Percentiles rank a stretch among this genome's conserved stretches.
These are phyloP conservation scores for Pseudogymnoascus destructans DNA, from an alignment of 2,329 filamentous ascomycete genomes.

Conservation along the genomic window DNA sequence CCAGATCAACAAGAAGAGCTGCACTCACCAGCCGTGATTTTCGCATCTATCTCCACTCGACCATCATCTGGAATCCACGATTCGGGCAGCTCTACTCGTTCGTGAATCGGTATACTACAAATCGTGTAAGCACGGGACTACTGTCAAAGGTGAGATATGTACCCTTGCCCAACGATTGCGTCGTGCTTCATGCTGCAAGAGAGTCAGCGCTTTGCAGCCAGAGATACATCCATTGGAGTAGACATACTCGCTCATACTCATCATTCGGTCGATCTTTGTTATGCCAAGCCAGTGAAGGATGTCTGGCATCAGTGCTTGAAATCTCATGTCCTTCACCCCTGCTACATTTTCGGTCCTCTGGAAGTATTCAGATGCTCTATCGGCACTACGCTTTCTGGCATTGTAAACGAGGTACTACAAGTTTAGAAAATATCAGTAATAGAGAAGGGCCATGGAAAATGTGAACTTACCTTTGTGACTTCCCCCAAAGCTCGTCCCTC, in stretches of 20 bases:
- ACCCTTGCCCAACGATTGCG: slow-evolving; percentile 74
- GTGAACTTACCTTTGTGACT: slow-evolving; percentile 68
- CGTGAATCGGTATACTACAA: slow-evolving; percentile 66
- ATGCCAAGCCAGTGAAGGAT: slow-evolving; percentile 97
- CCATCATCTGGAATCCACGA: slow-evolving; percentile 91
- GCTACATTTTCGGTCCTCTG: slow-evolving; percentile 96
- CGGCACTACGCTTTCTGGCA: slow-evolving; percentile 64
- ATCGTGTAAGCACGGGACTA: background rate
- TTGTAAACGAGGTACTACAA: slow-evolving; percentile 50
- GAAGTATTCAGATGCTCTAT: slow-evolving; percentile 85
- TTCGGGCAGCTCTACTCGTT: slow-evolving; percentile 83
- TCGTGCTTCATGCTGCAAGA: slow-evolving; percentile 71
- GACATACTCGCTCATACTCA: slow-evolving; percentile 78
- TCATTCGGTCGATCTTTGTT: slow-evolving; percentile 95
- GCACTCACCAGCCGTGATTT: slow-evolving; percentile 77
- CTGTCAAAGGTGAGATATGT: slow-evolving; percentile 11
- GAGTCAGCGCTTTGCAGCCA: background rate
- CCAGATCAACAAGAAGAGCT: background rate
- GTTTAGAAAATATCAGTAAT: slow-evolving; percentile 17
- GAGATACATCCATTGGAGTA: background rate
- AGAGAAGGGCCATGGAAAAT: background rate
- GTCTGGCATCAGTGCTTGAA: slow-evolving; percentile 96
- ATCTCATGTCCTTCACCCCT: slow-evolving; percentile 92
- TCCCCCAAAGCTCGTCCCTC: slow-evolving; percentile 90
- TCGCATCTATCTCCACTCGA: slow-evolving; percentile 95